A percentile compares a stretch with the other conserved stretches of the same genome.
phyloP scores from a whole-genome alignment of 2,329 filamentous ascomycete genomes.

The Cladosporium sp. region DNA sequence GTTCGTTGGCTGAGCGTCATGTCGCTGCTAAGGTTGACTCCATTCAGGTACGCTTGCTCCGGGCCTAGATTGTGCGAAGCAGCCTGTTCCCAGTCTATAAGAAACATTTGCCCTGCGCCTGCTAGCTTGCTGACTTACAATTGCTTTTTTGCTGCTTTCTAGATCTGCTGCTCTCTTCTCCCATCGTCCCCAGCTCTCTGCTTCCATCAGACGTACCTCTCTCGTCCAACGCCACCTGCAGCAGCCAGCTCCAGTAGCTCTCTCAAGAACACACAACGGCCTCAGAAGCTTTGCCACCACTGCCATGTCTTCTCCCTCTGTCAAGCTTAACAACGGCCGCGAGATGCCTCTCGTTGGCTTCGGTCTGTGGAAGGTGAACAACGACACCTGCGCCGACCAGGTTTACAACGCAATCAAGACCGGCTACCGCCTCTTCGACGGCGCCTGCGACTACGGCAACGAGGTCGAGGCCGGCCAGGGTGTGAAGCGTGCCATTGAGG shows the following conservation, averaged over 20 bases:
- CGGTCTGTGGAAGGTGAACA: conserved; percentile 80
- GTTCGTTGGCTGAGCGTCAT: background rate
- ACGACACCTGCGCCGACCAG: conserved; percentile 66
- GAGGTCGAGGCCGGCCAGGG: conserved; percentile 75
- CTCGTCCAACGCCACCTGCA: conserved; percentile 4
- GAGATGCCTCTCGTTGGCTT: conserved; percentile 71
- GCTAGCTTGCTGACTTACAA: conserved; percentile 10
- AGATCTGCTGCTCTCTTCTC: conserved; percentile 15
- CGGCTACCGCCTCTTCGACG: conserved; percentile 59
- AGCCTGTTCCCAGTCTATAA: background rate
- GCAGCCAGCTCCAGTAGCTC: background rate
- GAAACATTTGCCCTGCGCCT: conserved; percentile 10
- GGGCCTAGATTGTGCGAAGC: background rate
- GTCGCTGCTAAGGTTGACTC: conserved; percentile 1
- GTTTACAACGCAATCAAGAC: conserved; percentile 69
- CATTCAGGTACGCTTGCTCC: conserved; percentile 7
- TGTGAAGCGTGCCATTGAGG: conserved; percentile 72
- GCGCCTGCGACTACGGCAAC: conserved; percentile 73
- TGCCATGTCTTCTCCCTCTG: conserved; percentile 28
- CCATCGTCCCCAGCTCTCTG: background rate
- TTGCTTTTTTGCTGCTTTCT: background rate
- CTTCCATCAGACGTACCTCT: conserved; percentile 7
- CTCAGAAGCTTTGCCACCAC: conserved; percentile 20
- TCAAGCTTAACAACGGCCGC: conserved; percentile 37
- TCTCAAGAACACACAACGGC: conserved; percentile 6